Base-by-base conservation (phyloP, 2,329 filamentous ascomycete species). In the Tolypocladium cylindrosporum region DNA sequence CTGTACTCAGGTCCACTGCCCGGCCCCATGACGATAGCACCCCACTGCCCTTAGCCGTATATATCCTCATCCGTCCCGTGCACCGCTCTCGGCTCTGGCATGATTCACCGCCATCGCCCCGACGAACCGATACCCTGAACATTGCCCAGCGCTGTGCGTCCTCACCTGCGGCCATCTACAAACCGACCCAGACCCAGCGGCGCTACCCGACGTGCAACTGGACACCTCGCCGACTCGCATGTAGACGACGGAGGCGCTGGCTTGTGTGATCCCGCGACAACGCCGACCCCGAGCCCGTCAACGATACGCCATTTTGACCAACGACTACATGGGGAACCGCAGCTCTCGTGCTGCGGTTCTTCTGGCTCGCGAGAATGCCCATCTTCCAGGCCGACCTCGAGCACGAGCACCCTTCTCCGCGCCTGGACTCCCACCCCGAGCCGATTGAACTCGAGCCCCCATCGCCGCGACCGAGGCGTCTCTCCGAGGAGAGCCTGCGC, bases 401-500 rank as follows among this genome's bases (percentile, higher is more conserved):
- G 55, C 72, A 72, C 62, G 67, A 68, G 59, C 59, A 61, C 48
- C 61, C 58, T 56, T 39, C 58, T 57, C 50, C 63, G 60, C 61
- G 56, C 64, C 63, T 4, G 45, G 45, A 7, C 45, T 9, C 67
- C 66, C 63, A 64, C 56, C 60, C 63, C 55, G 62, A 63, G 45
- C 52, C 61, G 37, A 45, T 66, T 55, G 43, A 61, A 48, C 51
- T 65, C 31, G 59, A 61, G 45, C 58, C 62, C 7, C 52, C 55
- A 16, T 57, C 64, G 37, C 42, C 63, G 36, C 61, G 59, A 10
- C 59, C 59, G 50, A 65, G 72, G 36, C 69, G 70, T 45, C 68
- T 77, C 36, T 86, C 83, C 0, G 82, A 85, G 60, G 83, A 85
- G 66, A 85, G 81, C 66, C 79, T 86, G 42, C 75, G 78, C 27